Evolutionary conservation across 2,329 filamentous ascomycete species (phyloP), one percentile per base, ranked within the genome.

Genomic region (Gaeumannomyces sp.): DNA sequence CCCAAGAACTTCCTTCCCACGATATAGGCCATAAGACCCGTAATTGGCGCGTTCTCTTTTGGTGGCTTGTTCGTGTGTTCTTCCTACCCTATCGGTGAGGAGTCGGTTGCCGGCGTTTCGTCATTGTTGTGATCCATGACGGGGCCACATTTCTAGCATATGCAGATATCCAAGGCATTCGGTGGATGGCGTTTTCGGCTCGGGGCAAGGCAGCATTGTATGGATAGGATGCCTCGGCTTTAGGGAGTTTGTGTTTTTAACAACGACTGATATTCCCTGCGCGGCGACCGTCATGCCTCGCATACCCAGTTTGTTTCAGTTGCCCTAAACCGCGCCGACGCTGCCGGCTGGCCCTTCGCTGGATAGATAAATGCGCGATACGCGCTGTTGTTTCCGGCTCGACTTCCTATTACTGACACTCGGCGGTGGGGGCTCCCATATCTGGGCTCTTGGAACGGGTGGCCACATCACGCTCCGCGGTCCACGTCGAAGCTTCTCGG

Each of bases 1-100:
- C n/a, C 89, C 1, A 78, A 90, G 70, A 77, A 84, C 53, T 90
- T 92, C 64, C 85, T 91, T 38, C 81, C 81, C 11, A 83, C 72
- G 5, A 66, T 65, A 57, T 68, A 45, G 38, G 25, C 45, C 45
- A 50, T 22, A 4, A 27, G 16, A 4, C n/a, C 25, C 5, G 2
- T 22, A 59, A 29, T 27, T 11, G 22, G 25, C 14, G 14, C 14
- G 28, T 59, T 59, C 29, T 16, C 5, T 11, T 28, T 59, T 11
- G 22, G 7, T n/a, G 45, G 7, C 22, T 53, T n/a, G 22, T 53
- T n/a, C 45, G 1, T n/a, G 2, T 22, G 45, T n/a, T 53, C 19
- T n/a, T n/a, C 22, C 45, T n/a, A 11, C 22, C 45, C 45, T 53
- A 22, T 53, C 22, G 6, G 45, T 1, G 14, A 16, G 45, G 22